Evolutionary conservation across 768 basidiomycete genomes (phyloP).

Genomic region (Lactarius sp.): DNA sequence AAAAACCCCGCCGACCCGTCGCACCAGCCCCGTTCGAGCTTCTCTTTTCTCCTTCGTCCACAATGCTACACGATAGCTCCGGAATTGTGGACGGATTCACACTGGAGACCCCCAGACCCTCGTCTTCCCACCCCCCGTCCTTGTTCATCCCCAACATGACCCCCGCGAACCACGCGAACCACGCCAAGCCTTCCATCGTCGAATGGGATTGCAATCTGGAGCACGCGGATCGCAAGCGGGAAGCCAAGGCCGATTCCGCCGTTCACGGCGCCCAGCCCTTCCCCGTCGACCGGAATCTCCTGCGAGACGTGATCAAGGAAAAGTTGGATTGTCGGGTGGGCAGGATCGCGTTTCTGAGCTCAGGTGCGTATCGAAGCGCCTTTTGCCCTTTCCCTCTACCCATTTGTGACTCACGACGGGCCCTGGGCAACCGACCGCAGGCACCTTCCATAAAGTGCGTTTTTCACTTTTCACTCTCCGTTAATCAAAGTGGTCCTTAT

Average conservation of each 20-base stretch:
- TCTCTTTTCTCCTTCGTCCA: neutral
- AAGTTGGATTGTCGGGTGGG: constrained; percentile 62
- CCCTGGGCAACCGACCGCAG: constrained; percentile 34
- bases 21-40: neutral
- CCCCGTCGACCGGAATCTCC: constrained; percentile 65
- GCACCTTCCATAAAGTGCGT: constrained; percentile 79
- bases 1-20: neutral
- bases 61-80: constrained; percentile 22
- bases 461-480: constrained; percentile 11
- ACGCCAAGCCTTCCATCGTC: constrained; percentile 27
- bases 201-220: constrained; percentile 72
- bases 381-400: constrained; percentile 20
- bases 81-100: constrained; percentile 4
- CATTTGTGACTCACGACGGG: constrained; percentile 11
- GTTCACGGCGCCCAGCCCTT: constrained; percentile 63
- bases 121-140: neutral
- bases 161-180: neutral
- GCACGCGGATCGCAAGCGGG: constrained; percentile 61
- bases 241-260: constrained; percentile 58
- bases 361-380: constrained; percentile 45
- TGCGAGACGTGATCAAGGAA: constrained; percentile 75
- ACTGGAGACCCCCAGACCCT: constrained; percentile 8
- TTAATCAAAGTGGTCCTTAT: constrained; percentile 11
- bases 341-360: constrained; percentile 66
- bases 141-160: constrained; percentile 1